phyloP scores from a whole-genome alignment of 495 filamentous ascomycete genomes.

The Xylaria telfairii region DNA sequence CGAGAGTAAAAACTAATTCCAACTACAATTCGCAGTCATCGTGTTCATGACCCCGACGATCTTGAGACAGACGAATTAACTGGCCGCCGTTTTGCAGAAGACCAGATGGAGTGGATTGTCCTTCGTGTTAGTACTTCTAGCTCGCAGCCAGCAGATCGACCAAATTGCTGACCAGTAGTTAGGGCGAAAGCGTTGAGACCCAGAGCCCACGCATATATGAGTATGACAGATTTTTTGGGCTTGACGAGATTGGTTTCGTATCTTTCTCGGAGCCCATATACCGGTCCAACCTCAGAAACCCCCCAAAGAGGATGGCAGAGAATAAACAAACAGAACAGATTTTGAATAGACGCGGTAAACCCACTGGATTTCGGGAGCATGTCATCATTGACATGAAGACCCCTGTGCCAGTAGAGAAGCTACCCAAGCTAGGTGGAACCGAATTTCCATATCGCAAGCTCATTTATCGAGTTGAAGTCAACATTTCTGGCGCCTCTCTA shows the following conservation, averaged over 20 bases:
- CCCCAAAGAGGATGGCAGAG: slow-evolving; percentile 1
- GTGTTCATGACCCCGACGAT: neutral
- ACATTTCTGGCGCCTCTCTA: slow-evolving; percentile 8
- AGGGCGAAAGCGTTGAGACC: slow-evolving; percentile 16
- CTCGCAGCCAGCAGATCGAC: neutral
- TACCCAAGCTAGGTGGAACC: neutral
- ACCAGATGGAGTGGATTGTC: slow-evolving; percentile 17
- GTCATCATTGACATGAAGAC: slow-evolving; percentile 8
- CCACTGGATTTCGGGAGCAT: neutral
- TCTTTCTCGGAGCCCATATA: slow-evolving; percentile 15
- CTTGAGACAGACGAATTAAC: neutral
- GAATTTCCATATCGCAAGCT: neutral
- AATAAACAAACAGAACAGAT: neutral
- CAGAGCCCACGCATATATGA: neutral
- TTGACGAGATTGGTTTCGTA: neutral
- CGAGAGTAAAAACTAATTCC: neutral
- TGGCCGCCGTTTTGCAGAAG: slow-evolving; percentile 6
- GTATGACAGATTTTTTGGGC: slow-evolving; percentile 12
- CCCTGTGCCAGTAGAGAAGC: slow-evolving; percentile 17
- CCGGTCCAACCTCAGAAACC: neutral
- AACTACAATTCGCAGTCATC: neutral
- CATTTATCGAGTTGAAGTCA: slow-evolving; percentile 12
- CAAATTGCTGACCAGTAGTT: neutral
- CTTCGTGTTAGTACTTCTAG: neutral
- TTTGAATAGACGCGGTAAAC: neutral